Conservation (phyloP, 2,329 filamentous ascomycete species). For the Trichoderma harzianum region DNA sequence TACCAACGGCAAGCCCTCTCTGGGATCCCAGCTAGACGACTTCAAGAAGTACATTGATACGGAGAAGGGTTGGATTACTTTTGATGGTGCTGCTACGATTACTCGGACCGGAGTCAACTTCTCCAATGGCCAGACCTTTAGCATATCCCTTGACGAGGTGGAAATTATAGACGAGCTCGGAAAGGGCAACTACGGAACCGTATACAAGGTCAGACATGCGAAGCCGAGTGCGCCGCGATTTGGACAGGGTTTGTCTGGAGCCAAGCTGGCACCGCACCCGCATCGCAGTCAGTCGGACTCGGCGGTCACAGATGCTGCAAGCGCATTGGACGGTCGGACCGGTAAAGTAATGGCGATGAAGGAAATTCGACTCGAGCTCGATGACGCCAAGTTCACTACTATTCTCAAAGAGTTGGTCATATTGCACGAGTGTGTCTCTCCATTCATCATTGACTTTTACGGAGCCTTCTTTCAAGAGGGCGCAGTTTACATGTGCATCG, state of each 20-base stretch:
- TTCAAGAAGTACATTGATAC: slow-evolving; percentile 82
- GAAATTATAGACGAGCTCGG: slow-evolving; percentile 90
- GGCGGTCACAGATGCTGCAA: slow-evolving; percentile 29
- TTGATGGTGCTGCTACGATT: slow-evolving; percentile 88
- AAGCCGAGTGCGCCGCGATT: slow-evolving; percentile 59
- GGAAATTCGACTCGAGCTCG: slow-evolving; percentile 90
- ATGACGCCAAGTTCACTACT: slow-evolving; percentile 93
- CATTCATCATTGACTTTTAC: slow-evolving; percentile 98
- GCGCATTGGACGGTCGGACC: slow-evolving; percentile 46
- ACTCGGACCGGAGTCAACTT: slow-evolving; percentile 91
- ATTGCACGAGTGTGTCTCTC: slow-evolving; percentile 88
- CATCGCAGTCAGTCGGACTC: slow-evolving; percentile 38
- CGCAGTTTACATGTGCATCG: slow-evolving; percentile 98
- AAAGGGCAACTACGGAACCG: slow-evolving; percentile 97
- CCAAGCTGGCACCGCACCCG: slow-evolving; percentile 39
- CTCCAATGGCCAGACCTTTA: slow-evolving; percentile 82
- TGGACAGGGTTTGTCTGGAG: slow-evolving; percentile 53
- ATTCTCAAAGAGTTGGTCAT: slow-evolving; percentile 98
- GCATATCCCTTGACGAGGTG: slow-evolving; percentile 92
- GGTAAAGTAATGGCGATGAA: slow-evolving; percentile 98
- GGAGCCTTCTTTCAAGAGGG: slow-evolving; percentile 99
- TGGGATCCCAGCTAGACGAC: slow-evolving; percentile 53
- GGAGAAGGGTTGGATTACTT: slow-evolving; percentile 85
- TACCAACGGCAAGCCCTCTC: slow-evolving; percentile 28
- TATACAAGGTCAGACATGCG: slow-evolving; percentile 91